phyloP scores from a whole-genome alignment of 2,329 filamentous ascomycete genomes.

The Didymella glomerata region DNA sequence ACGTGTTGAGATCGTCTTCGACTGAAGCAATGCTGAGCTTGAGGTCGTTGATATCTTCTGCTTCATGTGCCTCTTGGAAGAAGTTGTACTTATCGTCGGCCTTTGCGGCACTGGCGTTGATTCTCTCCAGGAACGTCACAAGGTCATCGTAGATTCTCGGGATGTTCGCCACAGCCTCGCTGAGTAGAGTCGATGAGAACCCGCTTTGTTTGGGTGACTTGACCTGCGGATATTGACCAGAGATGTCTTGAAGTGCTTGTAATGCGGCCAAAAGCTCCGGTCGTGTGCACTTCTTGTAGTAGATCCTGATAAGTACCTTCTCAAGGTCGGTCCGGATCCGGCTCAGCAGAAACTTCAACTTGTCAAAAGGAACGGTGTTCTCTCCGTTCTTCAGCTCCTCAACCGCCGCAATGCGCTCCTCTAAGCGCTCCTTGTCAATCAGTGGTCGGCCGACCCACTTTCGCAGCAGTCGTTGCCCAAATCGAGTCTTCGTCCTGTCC shows the following conservation, averaged over 20 bases:
- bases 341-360: constrained; percentile 74
- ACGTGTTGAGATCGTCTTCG: constrained; percentile 84
- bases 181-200: constrained; percentile 75
- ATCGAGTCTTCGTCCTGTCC: constrained; percentile 88
- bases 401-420: constrained; percentile 83
- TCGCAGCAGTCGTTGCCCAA: constrained; percentile 84
- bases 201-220: constrained; percentile 71
- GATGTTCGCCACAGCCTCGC: constrained; percentile 75
- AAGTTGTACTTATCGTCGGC: constrained; percentile 93
- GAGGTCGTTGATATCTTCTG: constrained; percentile 85
- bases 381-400: constrained; percentile 80
- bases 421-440: constrained; percentile 75
- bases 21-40: constrained; percentile 94
- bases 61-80: constrained; percentile 87
- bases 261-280: constrained; percentile 86
- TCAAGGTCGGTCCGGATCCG: constrained; percentile 84
- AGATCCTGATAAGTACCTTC: constrained; percentile 91
- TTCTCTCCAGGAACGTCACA: constrained; percentile 78
- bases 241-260: constrained; percentile 83
- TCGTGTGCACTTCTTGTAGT: constrained; percentile 94
- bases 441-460: constrained; percentile 96
- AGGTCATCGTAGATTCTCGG: constrained; percentile 79
- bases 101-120: constrained; percentile 83
- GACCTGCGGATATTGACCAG: constrained; percentile 76
- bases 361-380: constrained; percentile 73